Conservation (phyloP, 2,329 filamentous ascomycete species). For the Penicillium sp. region DNA sequence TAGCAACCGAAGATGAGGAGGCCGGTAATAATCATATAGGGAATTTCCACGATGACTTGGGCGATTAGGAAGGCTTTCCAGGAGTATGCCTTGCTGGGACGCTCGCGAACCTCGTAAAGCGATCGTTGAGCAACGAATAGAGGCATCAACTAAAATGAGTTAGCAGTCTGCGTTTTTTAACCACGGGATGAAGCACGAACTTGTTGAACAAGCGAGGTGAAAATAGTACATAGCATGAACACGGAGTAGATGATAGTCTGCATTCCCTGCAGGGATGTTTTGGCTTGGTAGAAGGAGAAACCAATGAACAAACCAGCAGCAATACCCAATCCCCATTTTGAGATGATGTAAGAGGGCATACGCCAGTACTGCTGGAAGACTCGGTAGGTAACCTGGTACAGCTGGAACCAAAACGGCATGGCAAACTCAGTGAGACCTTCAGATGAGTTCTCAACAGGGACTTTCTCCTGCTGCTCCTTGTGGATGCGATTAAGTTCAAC, state of each 20-base stretch:
- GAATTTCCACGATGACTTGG: constrained; percentile 79
- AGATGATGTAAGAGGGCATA: constrained; percentile 79
- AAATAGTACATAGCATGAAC: constrained; percentile 77
- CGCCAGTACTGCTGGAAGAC: constrained; percentile 91
- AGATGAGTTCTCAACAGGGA: constrained; percentile 32
- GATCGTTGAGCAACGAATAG: constrained; percentile 79
- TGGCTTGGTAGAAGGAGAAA: constrained; percentile 73
- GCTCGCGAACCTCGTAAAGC: constrained; percentile 81
- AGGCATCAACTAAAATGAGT: constrained; percentile 62
- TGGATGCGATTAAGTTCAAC: constrained; percentile 59
- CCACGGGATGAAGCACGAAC: constrained; percentile 57
- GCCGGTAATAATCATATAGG: constrained; percentile 75
- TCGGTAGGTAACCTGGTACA: constrained; percentile 65
- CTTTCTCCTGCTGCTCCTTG: constrained; percentile 39
- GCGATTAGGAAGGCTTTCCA: constrained; percentile 84
- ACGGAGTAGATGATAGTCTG: constrained; percentile 84
- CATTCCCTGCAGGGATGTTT: constrained; percentile 70
- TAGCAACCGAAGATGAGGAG: constrained; percentile 74
- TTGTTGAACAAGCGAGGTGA: constrained; percentile 46
- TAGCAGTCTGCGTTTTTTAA: constrained; percentile 39
- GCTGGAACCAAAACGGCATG: constrained; percentile 66
- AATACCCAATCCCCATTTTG: constrained; percentile 69
- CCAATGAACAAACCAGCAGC: constrained; percentile 70
- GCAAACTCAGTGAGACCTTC: constrained; percentile 71
- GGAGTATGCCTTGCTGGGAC: constrained; percentile 78